Evolutionary conservation across 164 flowering plant species (phyloP).

Genomic region (Vitis rupestris): DNA sequence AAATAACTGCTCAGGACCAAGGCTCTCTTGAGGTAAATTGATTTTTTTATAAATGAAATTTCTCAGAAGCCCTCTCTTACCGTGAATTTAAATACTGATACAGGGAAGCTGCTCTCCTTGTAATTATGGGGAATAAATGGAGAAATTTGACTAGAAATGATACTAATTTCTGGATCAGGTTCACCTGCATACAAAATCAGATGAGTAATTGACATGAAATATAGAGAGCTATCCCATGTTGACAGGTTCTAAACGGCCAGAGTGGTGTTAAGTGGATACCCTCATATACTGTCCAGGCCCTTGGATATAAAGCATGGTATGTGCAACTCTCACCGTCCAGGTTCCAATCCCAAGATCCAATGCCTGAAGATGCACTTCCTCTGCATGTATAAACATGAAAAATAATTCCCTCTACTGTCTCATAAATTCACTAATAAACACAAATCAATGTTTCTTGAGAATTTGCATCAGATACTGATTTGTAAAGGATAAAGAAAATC

Average conservation of each 20-base stretch:
- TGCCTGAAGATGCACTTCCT: slow-evolving; percentile 49
- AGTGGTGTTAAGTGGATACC: slow-evolving; percentile 33
- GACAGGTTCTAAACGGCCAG: no score
- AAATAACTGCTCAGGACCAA: slow-evolving; percentile 6
- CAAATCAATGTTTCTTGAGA: no score
- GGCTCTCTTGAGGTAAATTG: background rate
- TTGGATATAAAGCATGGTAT: slow-evolving; percentile 85
- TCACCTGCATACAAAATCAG: slow-evolving; percentile 51
- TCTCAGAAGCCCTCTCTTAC: slow-evolving; percentile 32
- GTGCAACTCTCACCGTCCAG: slow-evolving; percentile 61
- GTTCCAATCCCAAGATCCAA: slow-evolving; percentile 94
- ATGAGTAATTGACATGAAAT: background rate
- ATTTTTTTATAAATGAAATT: background rate
- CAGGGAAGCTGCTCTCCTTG: slow-evolving; percentile 89
- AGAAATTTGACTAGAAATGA: slow-evolving; percentile 84
- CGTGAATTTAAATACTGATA: slow-evolving; percentile 79
- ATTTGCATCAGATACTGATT: no score
- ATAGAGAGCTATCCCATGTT: background rate
- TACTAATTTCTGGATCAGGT: slow-evolving; percentile 83
- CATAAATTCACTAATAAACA: no score
- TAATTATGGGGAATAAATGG: slow-evolving; percentile 94
- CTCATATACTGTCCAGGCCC: slow-evolving; percentile 89
- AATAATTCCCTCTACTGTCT: background rate
- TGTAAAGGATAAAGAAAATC: no score
- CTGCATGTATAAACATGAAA: slow-evolving; percentile 32